Conservation (phyloP, 441 rosid species). For the Euphorbia celastroides region DNA sequence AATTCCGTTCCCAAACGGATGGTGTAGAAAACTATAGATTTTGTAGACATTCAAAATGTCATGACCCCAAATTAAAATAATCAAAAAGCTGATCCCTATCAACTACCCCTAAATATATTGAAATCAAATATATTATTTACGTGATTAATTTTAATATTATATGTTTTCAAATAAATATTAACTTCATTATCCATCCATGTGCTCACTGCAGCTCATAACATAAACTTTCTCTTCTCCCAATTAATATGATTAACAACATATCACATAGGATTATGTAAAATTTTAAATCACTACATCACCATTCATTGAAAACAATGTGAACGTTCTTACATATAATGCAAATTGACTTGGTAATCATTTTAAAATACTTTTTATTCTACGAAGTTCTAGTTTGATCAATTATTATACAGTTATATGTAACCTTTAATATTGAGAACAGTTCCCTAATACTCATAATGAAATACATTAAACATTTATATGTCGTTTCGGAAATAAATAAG, state of each 20-base stretch:
- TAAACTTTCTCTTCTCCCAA: not conserved
- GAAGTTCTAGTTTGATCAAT: too few species aligned
- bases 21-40: conserved; percentile 39
- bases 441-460: too few species aligned
- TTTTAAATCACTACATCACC: not conserved
- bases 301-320: not conserved
- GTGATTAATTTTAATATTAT: too few species aligned
- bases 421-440: too few species aligned
- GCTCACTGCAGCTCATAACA: conserved; percentile 20
- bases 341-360: not conserved
- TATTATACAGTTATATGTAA: too few species aligned
- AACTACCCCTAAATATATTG: conserved; percentile 22
- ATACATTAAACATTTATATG: too few species aligned
- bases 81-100: conserved; percentile 21
- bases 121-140: too few species aligned
- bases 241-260: not conserved
- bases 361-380: not conserved
- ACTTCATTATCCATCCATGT: conserved; percentile 24
- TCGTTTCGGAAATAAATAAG: too few species aligned
- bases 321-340: not conserved
- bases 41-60: conserved; percentile 22
- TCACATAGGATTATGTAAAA: not conserved
- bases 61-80: conserved; percentile 16
- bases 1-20: conserved; percentile 23
- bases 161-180: not conserved